Base-by-base conservation (phyloP, 768 basidiomycete species). In the Dioszegia aurantiaca region DNA sequence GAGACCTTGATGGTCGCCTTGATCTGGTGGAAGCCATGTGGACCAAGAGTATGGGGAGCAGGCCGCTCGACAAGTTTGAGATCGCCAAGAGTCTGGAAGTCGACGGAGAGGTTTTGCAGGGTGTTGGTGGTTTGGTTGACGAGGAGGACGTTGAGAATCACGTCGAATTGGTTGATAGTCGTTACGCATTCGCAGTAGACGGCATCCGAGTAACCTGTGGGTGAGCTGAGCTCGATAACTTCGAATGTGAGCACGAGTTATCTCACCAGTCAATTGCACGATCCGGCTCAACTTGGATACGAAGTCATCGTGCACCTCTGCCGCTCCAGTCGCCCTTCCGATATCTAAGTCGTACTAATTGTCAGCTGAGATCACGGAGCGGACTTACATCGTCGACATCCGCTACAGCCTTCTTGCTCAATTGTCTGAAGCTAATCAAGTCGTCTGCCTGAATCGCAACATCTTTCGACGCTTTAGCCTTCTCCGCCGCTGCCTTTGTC, bases 111-210 rank as follows among this genome's bases (percentile, higher is more conserved):
- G 74, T 95, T 98, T 76, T 98, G 95, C 33, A 97, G 80, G 0
- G 94, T 99, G 71, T 93, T 88, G 41, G 84, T 75, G 0, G 92
- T 95, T 76, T 98, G 94, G 76, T 99, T 98, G 75, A 98, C 95
- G 23, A 98, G 83, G 8, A 99, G 82, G 21, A 99, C 92, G 67
- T 99, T 93, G 2, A 99, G 84, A 40, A 90, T 78, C 70, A 99
- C 95, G 75, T 99, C 94, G 75, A 98, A 98, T 37, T 92, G 91
- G 64, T 97, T 90, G 78, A 98, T 90, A 76, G 92, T 94, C 65
- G 98, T 93, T 70, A 90, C 90, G 1, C 94, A 93, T 75, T 99
- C 95, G 8, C 93, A 93, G 68, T 98, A 98, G 62, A 99, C 90
- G 11, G 94, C 90, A 74, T 98, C 95, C 26, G 93, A 95, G 83